Percentiles rank a stretch among this genome's conserved stretches.
These are phyloP conservation scores for Amesomyces nigricolor DNA, from an alignment of 2,329 filamentous ascomycete genomes.

Conservation along the genomic window DNA sequence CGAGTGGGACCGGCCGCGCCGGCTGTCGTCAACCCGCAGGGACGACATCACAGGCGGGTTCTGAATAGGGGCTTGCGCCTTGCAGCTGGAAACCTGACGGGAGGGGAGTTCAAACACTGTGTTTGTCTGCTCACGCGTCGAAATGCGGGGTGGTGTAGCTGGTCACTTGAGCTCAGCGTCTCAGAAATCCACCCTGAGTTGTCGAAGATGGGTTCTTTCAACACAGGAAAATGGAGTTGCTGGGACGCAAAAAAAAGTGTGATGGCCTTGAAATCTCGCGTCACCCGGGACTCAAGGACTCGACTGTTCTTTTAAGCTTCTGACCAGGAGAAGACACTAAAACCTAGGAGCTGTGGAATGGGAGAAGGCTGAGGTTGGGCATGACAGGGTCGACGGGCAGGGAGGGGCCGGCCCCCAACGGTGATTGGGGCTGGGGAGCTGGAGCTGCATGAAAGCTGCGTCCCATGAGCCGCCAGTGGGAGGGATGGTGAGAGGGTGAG, in stretches of 20 bases:
- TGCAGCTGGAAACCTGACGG: neutral
- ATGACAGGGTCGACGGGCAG: neutral
- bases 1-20: conserved; percentile 45
- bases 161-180: too few species aligned
- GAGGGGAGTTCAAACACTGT: neutral
- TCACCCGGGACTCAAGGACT: too few species aligned
- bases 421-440: conserved; percentile 13
- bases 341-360: too few species aligned
- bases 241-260: too few species aligned
- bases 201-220: too few species aligned
- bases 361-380: conserved; percentile 5
- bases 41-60: conserved; percentile 42
- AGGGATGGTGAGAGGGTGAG: too few species aligned
- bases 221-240: too few species aligned
- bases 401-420: neutral
- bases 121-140: neutral
- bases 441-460: conserved; percentile 7
- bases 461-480: conserved; percentile 4
- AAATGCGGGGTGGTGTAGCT: conserved; percentile 14
- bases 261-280: too few species aligned
- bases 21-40: conserved; percentile 42
- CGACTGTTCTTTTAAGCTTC: too few species aligned
- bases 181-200: too few species aligned
- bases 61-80: neutral
- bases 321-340: too few species aligned